phyloP scores from a whole-genome alignment of 495 filamentous ascomycete genomes.

The Recurvomyces mirabilis region DNA sequence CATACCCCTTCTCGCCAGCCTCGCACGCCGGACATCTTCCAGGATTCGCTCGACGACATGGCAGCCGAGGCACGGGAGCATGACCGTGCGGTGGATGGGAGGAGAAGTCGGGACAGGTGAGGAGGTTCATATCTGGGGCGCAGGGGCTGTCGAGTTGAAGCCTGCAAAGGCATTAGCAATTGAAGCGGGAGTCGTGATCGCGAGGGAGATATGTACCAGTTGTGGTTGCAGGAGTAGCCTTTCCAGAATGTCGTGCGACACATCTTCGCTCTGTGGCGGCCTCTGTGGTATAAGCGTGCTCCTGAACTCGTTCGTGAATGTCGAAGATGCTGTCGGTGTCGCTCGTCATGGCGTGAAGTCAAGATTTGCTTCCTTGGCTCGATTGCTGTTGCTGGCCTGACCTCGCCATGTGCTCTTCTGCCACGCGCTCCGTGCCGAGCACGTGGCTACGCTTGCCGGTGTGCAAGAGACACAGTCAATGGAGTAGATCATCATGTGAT shows the following conservation, averaged over 20 bases:
- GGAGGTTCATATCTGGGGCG: constrained; percentile 27
- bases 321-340: not conserved
- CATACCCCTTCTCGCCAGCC: no score
- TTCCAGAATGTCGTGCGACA: constrained; percentile 30
- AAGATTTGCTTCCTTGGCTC: no score
- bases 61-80: no score
- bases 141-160: constrained; percentile 28
- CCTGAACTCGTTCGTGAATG: not conserved
- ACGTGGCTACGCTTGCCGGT: not conserved
- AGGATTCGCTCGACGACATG: no score
- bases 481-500: not conserved
- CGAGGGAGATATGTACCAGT: constrained; percentile 25
- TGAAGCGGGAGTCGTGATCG: not conserved
- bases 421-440: not conserved
- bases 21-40: no score
- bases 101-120: constrained; percentile 32
- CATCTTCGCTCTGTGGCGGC: constrained; percentile 22
- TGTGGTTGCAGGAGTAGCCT: constrained; percentile 30
- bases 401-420: not conserved
- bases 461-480: constrained; percentile 1
- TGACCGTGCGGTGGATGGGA: no score
- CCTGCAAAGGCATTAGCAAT: constrained; percentile 1
- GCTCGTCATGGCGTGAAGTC: not conserved
- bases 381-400: no score
- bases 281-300: not conserved